Evolutionary conservation across 2,329 filamentous ascomycete species (phyloP).

Genomic region (Amauroascus verrucosus): DNA sequence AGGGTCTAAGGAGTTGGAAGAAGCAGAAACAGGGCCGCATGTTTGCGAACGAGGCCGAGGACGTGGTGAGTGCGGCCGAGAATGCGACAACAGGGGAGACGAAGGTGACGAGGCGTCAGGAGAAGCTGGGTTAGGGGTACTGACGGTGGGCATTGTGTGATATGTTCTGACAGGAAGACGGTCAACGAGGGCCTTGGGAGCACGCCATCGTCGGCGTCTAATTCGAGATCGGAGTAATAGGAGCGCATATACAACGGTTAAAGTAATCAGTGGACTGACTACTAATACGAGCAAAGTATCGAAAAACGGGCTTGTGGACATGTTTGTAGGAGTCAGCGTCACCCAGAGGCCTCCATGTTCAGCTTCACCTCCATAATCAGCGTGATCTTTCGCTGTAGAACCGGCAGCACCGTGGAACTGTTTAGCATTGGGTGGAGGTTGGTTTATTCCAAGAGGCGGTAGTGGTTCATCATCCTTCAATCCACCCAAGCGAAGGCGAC

Average conservation of each 20-base stretch:
- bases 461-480: constrained; percentile 6
- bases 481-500: constrained; percentile 25
- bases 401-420: constrained; percentile 17
- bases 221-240: constrained; percentile 81
- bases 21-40: constrained; percentile 23
- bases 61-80: constrained; percentile 23
- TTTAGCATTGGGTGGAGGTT: constrained; percentile 2
- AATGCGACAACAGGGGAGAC: constrained; percentile 59
- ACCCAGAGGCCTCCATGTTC: constrained; percentile 80
- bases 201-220: constrained; percentile 80
- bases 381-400: constrained; percentile 13
- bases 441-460: background rate
- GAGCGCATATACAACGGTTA: constrained; percentile 86
- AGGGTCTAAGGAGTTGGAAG: constrained; percentile 18
- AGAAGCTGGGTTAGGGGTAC: constrained; percentile 52
- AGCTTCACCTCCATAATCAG: constrained; percentile 29
- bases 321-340: constrained; percentile 82
- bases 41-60: constrained; percentile 32
- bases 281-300: constrained; percentile 96
- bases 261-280: constrained; percentile 79
- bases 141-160: constrained; percentile 63
- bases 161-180: constrained; percentile 91
- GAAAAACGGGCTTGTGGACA: constrained; percentile 84
- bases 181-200: constrained; percentile 94
- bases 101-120: constrained; percentile 58